Base-by-base conservation (phyloP, 2,329 filamentous ascomycete species). In the Dactylellina leptospora region DNA sequence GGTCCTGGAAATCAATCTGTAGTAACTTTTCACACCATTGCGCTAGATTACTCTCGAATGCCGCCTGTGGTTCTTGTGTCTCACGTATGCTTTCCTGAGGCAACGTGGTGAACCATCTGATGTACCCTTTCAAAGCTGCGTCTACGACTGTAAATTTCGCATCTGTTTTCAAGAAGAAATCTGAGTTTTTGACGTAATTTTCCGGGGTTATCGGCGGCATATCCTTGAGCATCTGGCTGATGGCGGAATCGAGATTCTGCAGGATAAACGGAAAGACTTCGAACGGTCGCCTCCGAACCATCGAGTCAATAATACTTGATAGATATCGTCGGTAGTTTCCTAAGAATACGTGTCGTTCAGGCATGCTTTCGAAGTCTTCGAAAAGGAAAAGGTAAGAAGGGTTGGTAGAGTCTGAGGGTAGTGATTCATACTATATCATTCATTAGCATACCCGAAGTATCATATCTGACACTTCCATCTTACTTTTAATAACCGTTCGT, bases 321-420 rank as follows among this genome's bases (percentile, higher is more conserved):
- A 92, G 95, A 77, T 96, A 97, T 69, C 95, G 86, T 38, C 95
- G 86, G 79, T 99, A 99, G 78, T 99, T 97, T 2, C 93, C 92
- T 9, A 97, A 84, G 79, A 99, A 99, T 0, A 92, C 92, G 80
- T 99, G 95, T 22, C 92, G 86, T 79, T 99, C 95, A 0, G 95
- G 95, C 18, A 93, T 83, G 0, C 93, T 97, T 77, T 99, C 95
- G 62, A 96, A 96, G 78, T 99, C 95, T 77, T 97, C 93, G 77
- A 92, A 84, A 1, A 99, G 84, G 75, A 96, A 95, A 9, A 91
- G 82, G 68, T 92, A 85, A 0, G 90, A 93, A 1, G 90, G 85
- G 76, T 97, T 89, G 48, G 91, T 86, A 0, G 88, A 90, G 74
- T 96, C 90, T 74, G 93, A 88, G 0, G 92, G 91, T 1, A 97